Conservation (phyloP, 768 basidiomycete genomes). For the Scleroderma bovista region DNA sequence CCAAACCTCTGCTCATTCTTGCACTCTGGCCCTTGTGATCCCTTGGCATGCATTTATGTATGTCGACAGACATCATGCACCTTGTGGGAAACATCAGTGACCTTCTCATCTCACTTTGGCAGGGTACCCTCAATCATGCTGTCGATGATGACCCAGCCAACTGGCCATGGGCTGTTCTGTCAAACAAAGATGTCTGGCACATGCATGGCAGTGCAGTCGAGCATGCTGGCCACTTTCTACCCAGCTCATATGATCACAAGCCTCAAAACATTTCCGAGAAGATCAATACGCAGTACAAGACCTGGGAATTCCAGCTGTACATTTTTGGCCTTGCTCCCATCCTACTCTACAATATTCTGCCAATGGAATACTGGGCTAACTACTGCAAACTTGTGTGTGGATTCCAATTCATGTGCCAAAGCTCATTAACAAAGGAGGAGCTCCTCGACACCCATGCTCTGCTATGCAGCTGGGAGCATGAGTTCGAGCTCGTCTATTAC, state of each 20-base stretch:
- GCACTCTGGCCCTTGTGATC: slow-evolving; percentile 19
- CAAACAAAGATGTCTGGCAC: slow-evolving; percentile 9
- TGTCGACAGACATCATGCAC: slow-evolving; percentile 42
- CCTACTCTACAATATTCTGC: slow-evolving; percentile 13
- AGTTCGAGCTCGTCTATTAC: slow-evolving; percentile 28
- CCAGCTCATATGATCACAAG: slow-evolving; percentile 15
- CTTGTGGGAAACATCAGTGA: slow-evolving; percentile 24
- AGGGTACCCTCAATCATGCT: slow-evolving; percentile 10
- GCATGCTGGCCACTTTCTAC: slow-evolving; percentile 6
- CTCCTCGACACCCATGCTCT: slow-evolving; percentile 10
- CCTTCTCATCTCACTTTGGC: slow-evolving; percentile 20
- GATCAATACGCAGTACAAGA: slow-evolving; percentile 25
- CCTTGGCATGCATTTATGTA: slow-evolving; percentile 30
- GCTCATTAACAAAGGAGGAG: slow-evolving; percentile 8
- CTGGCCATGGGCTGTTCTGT: slow-evolving; percentile 32
- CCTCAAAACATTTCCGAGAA: slow-evolving; percentile 22
- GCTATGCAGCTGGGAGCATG: slow-evolving; percentile 19
- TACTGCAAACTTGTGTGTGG: slow-evolving; percentile 20
- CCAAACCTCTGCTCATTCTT: slow-evolving; percentile 31
- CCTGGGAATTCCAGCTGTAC: slow-evolving; percentile 19
- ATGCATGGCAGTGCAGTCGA: not conserved
- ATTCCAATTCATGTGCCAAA: slow-evolving; percentile 17
- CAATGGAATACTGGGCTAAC: slow-evolving; percentile 10
- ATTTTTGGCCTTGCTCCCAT: slow-evolving; percentile 14
- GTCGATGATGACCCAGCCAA: slow-evolving; percentile 12